These are phyloP conservation scores for Chlorophyllum brunneum DNA, from an alignment of 768 basidiomycete species.

Conservation along the genomic window DNA sequence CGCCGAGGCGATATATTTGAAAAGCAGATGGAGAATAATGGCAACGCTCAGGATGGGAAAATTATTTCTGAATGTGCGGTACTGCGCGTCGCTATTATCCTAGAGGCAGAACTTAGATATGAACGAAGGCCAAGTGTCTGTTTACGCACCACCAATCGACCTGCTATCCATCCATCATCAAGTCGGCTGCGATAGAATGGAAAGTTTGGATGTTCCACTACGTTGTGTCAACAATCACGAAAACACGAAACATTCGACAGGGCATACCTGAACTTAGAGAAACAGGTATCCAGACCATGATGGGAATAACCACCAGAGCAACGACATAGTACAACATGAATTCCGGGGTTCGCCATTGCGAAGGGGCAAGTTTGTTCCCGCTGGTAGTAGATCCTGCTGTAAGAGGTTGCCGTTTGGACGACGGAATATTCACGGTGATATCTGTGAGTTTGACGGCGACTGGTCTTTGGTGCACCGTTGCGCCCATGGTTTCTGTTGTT, in stretches of 20 bases:
- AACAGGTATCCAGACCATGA: constrained; percentile 77
- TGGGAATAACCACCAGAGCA: constrained; percentile 55
- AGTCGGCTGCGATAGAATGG: constrained; percentile 51
- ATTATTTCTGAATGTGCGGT: constrained; percentile 82
- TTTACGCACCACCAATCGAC: constrained; percentile 65
- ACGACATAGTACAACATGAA: constrained; percentile 74
- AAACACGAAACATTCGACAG: not conserved
- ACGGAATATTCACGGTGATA: constrained; percentile 13
- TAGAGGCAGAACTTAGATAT: constrained; percentile 26
- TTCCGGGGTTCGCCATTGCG: constrained; percentile 79
- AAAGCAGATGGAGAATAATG: constrained; percentile 47
- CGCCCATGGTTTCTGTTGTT: not conserved
- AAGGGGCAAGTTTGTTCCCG: constrained; percentile 26
- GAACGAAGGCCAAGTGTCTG: constrained; percentile 13
- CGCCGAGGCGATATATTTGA: constrained; percentile 49
- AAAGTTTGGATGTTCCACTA: constrained; percentile 67
- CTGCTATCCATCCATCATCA: constrained; percentile 77
- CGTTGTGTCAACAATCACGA: constrained; percentile 36
- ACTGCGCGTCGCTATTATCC: constrained; percentile 94
- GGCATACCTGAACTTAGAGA: constrained; percentile 72
- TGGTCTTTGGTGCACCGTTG: not conserved
- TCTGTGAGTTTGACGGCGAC: constrained; percentile 6
- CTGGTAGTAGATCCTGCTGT: constrained; percentile 1
- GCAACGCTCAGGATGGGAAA: constrained; percentile 56
- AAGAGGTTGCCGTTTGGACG: constrained; percentile 3